Percentiles rank a stretch among this genome's conserved stretches.
These are phyloP conservation scores for Aspergillus fructus DNA, from an alignment of 2,329 filamentous ascomycete species.

Conservation along the genomic window DNA sequence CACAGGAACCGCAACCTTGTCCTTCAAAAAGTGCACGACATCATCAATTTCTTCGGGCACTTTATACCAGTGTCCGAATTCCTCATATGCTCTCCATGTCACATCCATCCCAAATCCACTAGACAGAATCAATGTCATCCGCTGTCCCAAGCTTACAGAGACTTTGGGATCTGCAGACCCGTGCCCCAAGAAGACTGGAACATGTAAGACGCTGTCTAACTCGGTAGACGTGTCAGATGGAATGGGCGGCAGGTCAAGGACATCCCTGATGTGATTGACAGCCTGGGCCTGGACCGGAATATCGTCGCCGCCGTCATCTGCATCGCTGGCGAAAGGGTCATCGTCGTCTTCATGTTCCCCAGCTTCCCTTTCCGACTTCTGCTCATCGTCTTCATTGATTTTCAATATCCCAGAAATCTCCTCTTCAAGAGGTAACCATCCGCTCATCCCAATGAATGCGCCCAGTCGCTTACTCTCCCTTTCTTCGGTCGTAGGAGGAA, in stretches of 20 bases:
- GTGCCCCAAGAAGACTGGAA: slow-evolving; percentile 20
- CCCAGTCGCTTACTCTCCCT: slow-evolving; percentile 28
- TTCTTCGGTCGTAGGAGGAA: slow-evolving; percentile 1
- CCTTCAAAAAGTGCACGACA: slow-evolving; percentile 36
- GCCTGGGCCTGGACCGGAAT: slow-evolving; percentile 22
- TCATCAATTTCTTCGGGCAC: slow-evolving; percentile 51
- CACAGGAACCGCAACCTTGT: slow-evolving; percentile 11
- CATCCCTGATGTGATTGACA: slow-evolving; percentile 31
- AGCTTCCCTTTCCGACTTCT: too few species aligned
- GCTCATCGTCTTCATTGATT: slow-evolving; percentile 17
- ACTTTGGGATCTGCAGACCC: slow-evolving; percentile 17
- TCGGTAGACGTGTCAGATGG: slow-evolving; percentile 27
- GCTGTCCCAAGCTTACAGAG: slow-evolving; percentile 12
- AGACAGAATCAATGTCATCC: slow-evolving; percentile 18
- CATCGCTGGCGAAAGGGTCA: slow-evolving; percentile 13
- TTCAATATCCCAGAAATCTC: slow-evolving; percentile 5
- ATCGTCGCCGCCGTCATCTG: slow-evolving; percentile 11
- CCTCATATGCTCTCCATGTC: slow-evolving; percentile 34
- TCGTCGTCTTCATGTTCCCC: slow-evolving; percentile 22
- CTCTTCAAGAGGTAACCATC: slow-evolving; percentile 44
- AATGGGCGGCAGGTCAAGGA: slow-evolving; percentile 26
- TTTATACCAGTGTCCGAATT: slow-evolving; percentile 51
- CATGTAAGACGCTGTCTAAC: background rate
- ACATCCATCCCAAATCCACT: slow-evolving; percentile 17
- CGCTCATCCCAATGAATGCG: slow-evolving; percentile 50